Conservation (phyloP, 164 flowering plant species). For the Chimonanthus salicifolius region DNA sequence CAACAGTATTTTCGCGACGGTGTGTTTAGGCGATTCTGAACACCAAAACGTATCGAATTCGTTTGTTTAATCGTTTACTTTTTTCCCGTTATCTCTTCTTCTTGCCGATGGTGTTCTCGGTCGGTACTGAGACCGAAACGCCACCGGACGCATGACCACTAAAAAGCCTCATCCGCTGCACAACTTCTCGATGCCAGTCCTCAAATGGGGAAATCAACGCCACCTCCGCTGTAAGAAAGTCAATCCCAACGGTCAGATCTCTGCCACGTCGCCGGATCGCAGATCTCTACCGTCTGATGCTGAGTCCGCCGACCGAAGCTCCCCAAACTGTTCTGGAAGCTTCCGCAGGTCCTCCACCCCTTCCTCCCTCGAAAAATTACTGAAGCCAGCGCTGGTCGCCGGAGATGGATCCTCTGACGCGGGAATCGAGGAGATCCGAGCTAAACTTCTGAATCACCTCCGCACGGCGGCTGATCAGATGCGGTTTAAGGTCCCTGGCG, state of each 20-base stretch:
- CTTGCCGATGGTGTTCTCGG: conserved; percentile 1
- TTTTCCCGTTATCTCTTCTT: background rate
- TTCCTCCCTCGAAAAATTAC: conserved; percentile 1
- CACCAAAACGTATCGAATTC: background rate
- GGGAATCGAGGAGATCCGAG: conserved; percentile 54
- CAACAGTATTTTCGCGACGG: background rate
- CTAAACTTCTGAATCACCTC: conserved; percentile 54
- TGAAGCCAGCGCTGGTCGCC: conserved; percentile 2
- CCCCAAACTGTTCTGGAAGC: conserved; percentile 4
- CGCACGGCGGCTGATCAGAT: conserved; percentile 45
- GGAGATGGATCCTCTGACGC: conserved; percentile 16
- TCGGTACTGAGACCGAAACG: conserved; percentile 1
- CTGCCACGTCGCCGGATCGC: conserved; percentile 5
- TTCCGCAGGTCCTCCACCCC: conserved; percentile 7
- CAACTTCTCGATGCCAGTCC: conserved; percentile 53
- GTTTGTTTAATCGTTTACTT: background rate
- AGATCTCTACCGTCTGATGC: conserved; percentile 23
- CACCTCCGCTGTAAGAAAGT: conserved; percentile 50
- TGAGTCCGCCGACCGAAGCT: conserved; percentile 9
- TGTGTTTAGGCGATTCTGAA: background rate
- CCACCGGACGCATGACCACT: conserved; percentile 21
- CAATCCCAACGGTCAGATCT: conserved; percentile 13
- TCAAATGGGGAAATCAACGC: conserved; percentile 64
- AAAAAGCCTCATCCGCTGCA: conserved; percentile 56
- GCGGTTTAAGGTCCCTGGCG: conserved; percentile 32